Percentiles rank a stretch among this genome's conserved stretches.
Conservation (phyloP, 352 stramenopile genomes). For the Pythium plurisporium region DNA sequence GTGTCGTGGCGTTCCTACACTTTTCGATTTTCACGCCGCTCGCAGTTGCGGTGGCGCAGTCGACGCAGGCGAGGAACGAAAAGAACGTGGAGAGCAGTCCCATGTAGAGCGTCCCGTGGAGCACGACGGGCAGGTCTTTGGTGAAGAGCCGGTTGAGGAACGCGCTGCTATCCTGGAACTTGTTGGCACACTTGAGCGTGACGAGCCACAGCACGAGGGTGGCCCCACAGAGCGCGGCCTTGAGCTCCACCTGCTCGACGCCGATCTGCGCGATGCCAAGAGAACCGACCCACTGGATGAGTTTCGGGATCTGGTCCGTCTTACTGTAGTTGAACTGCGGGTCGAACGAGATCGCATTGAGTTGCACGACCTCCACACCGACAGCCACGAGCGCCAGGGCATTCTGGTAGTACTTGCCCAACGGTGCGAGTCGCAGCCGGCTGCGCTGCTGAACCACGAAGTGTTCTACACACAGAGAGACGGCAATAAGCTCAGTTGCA, state of each 20-base stretch:
- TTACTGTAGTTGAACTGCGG: constrained; percentile 46
- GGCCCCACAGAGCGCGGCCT: constrained; percentile 26
- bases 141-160: constrained; percentile 48
- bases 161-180: constrained; percentile 54
- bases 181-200: constrained; percentile 64
- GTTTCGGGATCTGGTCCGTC: constrained; percentile 38
- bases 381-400: constrained; percentile 35
- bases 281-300: constrained; percentile 35
- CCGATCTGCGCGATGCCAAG: constrained; percentile 37
- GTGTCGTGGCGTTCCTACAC: constrained; percentile 5
- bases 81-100: constrained; percentile 57
- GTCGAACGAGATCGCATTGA: constrained; percentile 59
- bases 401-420: constrained; percentile 53
- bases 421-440: constrained; percentile 36
- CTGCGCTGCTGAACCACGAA: constrained; percentile 54
- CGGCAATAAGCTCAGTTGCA: neutral
- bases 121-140: constrained; percentile 46
- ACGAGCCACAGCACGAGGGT: constrained; percentile 40
- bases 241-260: constrained; percentile 34
- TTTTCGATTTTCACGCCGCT: constrained; percentile 16
- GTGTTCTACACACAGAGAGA: constrained; percentile 31
- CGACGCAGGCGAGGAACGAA: constrained; percentile 44
- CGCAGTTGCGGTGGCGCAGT: constrained; percentile 21
- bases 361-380: constrained; percentile 48
- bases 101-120: constrained; percentile 58